phyloP scores from a whole-genome alignment of 768 basidiomycete species.

The Mycena maculata region DNA sequence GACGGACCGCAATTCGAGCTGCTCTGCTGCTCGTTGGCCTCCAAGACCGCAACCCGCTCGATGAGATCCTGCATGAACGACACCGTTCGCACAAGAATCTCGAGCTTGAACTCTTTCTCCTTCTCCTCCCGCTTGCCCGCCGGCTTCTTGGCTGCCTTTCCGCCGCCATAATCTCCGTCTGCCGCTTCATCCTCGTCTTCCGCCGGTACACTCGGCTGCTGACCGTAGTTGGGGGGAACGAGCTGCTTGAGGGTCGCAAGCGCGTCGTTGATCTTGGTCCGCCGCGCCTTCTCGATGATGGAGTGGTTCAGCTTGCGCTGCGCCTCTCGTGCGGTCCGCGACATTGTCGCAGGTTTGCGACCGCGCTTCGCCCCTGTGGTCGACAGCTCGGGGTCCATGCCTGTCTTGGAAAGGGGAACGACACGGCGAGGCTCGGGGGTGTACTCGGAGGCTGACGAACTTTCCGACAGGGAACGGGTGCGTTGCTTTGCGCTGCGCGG shows the following conservation, averaged over 20 bases:
- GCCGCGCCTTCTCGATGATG: conserved; percentile 91
- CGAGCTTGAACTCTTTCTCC: conserved; percentile 93
- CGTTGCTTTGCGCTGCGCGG: conserved; percentile 32
- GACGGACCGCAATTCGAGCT: conserved; percentile 41
- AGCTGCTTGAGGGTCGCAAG: conserved; percentile 80
- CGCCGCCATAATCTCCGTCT: conserved; percentile 44
- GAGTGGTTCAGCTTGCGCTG: conserved; percentile 94
- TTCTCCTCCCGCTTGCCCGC: conserved; percentile 64
- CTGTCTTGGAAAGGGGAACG: conserved; percentile 38
- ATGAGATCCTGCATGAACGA: conserved; percentile 80
- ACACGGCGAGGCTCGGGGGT: conserved; percentile 34
- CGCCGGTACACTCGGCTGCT: conserved; percentile 30
- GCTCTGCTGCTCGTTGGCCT: conserved; percentile 36
- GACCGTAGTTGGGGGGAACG: conserved; percentile 71
- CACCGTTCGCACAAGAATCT: conserved; percentile 88
- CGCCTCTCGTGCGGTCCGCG: conserved; percentile 83
- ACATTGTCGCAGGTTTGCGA: conserved; percentile 78
- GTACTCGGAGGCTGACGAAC: conserved; percentile 70
- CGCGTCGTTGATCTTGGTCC: conserved; percentile 97
- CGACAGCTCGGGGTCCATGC: conserved; percentile 39
- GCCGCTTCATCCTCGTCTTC: conserved; percentile 53
- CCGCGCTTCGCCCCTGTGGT: conserved; percentile 66
- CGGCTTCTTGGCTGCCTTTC: conserved; percentile 42
- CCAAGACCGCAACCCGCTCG: conserved; percentile 58
- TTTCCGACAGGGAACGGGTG: conserved; percentile 51